Conservation (phyloP, 805 yeast genomes). For the Ogataea nitratoaversa region DNA sequence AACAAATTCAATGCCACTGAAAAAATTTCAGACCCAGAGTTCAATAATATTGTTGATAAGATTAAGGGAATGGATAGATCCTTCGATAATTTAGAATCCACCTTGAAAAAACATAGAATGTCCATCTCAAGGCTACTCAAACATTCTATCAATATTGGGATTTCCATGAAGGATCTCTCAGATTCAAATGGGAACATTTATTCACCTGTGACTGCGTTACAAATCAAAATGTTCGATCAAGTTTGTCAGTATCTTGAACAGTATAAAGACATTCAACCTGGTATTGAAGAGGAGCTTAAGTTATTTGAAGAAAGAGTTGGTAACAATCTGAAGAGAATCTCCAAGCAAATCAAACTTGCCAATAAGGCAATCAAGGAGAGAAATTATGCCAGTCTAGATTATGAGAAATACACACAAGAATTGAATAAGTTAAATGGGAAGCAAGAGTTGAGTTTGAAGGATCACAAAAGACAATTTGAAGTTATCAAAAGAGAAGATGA, state of each 20-base stretch:
- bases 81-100: slow-evolving; percentile 14
- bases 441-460: slow-evolving; percentile 33
- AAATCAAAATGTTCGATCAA: slow-evolving; percentile 8
- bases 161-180: slow-evolving; percentile 4
- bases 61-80: slow-evolving; percentile 14
- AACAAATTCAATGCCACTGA: slow-evolving; percentile 25
- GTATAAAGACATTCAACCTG: slow-evolving; percentile 11
- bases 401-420: slow-evolving; percentile 17
- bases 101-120: slow-evolving; percentile 11
- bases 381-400: slow-evolving; percentile 20
- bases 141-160: slow-evolving; percentile 14
- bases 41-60: slow-evolving; percentile 22
- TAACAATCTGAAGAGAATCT: slow-evolving; percentile 8
- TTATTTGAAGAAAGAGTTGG: slow-evolving; percentile 15
- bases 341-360: slow-evolving; percentile 15
- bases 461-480: slow-evolving; percentile 33
- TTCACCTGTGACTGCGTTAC: slow-evolving; percentile 7
- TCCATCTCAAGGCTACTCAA: slow-evolving; percentile 12
- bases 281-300: slow-evolving; percentile 14
- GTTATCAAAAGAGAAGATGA: slow-evolving; percentile 28
- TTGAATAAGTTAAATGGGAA: slow-evolving; percentile 16
- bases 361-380: slow-evolving; percentile 23
- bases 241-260: slow-evolving; percentile 9
- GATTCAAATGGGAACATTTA: slow-evolving; percentile 11
- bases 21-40: slow-evolving; percentile 37